Evolutionary conservation across 345 rosid species (phyloP).

Genomic region (Cardamine resedifolia): DNA sequence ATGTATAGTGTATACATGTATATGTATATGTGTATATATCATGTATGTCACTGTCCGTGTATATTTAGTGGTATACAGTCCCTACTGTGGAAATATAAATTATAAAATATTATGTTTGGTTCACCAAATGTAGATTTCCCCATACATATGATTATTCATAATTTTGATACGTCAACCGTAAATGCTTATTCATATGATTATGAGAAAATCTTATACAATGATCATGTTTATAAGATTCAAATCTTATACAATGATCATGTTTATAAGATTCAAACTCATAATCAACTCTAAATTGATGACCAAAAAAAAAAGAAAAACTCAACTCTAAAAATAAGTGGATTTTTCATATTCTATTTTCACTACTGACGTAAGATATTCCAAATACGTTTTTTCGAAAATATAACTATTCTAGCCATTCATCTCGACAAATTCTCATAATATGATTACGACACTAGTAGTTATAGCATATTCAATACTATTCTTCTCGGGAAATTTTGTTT

Average conservation of each 20-base stretch:
- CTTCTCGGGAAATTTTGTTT: too few relatives aligned
- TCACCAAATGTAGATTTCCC: constrained; percentile 31
- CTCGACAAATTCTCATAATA: too few relatives aligned
- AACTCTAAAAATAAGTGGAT: neutral
- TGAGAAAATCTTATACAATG: neutral
- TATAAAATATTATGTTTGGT: constrained; percentile 26
- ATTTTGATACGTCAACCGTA: constrained; percentile 13
- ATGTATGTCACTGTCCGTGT: neutral
- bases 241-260: too few relatives aligned
- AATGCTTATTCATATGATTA: neutral
- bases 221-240: neutral
- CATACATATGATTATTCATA: constrained; percentile 3
- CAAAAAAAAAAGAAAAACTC: too few relatives aligned
- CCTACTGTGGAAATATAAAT: neutral
- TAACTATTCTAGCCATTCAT: too few relatives aligned
- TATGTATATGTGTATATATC: neutral
- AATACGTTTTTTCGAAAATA: too few relatives aligned
- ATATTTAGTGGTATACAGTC: neutral
- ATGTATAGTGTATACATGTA: too few relatives aligned
- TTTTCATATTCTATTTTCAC: too few relatives aligned
- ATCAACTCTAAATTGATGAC: too few relatives aligned
- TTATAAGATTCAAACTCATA: too few relatives aligned
- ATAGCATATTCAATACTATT: too few relatives aligned
- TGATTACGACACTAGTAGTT: too few relatives aligned
- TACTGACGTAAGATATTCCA: neutral